phyloP scores from a whole-genome alignment of 257 asterid species.

The Ehretia macrophylla region DNA sequence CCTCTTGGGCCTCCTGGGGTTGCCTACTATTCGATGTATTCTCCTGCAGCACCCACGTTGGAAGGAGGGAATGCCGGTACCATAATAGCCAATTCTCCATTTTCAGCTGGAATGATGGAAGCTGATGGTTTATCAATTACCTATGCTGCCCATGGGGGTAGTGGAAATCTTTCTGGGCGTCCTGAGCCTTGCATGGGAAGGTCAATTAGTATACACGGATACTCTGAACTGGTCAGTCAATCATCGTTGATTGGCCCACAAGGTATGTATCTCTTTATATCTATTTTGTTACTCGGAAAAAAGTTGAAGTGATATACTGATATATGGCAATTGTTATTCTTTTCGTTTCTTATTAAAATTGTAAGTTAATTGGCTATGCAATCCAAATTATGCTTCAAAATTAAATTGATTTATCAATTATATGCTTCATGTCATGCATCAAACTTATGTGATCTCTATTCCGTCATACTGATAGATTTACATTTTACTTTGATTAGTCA shows the following conservation, averaged over 20 bases:
- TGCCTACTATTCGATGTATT: constrained; percentile 67
- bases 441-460: no score
- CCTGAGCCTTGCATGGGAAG: constrained; percentile 77
- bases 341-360: neutral
- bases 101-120: constrained; percentile 58
- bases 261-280: constrained; percentile 38
- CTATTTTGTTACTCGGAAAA: neutral
- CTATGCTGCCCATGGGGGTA: constrained; percentile 36
- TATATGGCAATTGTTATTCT: neutral
- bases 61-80: constrained; percentile 43
- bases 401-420: no score
- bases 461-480: no score
- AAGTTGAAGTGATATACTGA: neutral
- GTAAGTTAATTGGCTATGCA: neutral
- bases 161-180: constrained; percentile 39
- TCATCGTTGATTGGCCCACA: constrained; percentile 41
- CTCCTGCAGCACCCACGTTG: constrained; percentile 61
- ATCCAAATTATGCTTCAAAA: neutral
- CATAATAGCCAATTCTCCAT: constrained; percentile 53
- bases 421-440: no score
- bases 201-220: constrained; percentile 88
- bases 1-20: constrained; percentile 92
- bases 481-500: no score
- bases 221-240: constrained; percentile 62
- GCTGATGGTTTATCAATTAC: constrained; percentile 52